phyloP scores from a whole-genome alignment of 352 stramenopile species.

The Globisporangium lucens region DNA sequence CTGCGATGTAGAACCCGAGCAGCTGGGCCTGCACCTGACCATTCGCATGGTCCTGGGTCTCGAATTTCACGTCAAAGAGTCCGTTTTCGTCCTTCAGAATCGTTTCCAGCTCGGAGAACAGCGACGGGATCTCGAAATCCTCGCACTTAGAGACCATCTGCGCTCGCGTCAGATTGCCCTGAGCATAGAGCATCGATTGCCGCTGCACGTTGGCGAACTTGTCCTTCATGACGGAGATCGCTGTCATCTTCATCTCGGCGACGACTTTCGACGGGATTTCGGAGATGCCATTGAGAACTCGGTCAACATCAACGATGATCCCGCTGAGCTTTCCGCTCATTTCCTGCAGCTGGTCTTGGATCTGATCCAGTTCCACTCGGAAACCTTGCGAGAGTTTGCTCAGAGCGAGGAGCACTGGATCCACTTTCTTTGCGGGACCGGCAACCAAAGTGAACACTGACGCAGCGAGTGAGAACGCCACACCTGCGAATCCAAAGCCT shows the following conservation, averaged over 20 bases:
- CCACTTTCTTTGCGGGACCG: conserved; percentile 11
- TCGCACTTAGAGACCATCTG: conserved; percentile 52
- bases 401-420: conserved; percentile 32
- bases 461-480: conserved; percentile 44
- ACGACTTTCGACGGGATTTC: conserved; percentile 38
- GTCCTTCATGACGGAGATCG: conserved; percentile 46
- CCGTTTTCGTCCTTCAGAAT: conserved; percentile 38
- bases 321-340: conserved; percentile 25
- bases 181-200: conserved; percentile 29
- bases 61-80: conserved; percentile 33
- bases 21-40: conserved; percentile 29
- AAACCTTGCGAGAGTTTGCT: conserved; percentile 27
- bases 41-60: conserved; percentile 22
- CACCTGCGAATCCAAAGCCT: conserved; percentile 31
- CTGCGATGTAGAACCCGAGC: conserved; percentile 44
- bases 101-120: conserved; percentile 47
- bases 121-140: conserved; percentile 35
- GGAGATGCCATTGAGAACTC: conserved; percentile 32
- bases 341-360: conserved; percentile 24
- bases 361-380: conserved; percentile 24
- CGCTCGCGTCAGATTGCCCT: conserved; percentile 27
- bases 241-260: conserved; percentile 45
- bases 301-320: conserved; percentile 36
- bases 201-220: conserved; percentile 36
- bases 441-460: conserved; percentile 27